phyloP scores from a whole-genome alignment of 139 green algal species.

The Auxenochlorella pyrenoidosa region DNA sequence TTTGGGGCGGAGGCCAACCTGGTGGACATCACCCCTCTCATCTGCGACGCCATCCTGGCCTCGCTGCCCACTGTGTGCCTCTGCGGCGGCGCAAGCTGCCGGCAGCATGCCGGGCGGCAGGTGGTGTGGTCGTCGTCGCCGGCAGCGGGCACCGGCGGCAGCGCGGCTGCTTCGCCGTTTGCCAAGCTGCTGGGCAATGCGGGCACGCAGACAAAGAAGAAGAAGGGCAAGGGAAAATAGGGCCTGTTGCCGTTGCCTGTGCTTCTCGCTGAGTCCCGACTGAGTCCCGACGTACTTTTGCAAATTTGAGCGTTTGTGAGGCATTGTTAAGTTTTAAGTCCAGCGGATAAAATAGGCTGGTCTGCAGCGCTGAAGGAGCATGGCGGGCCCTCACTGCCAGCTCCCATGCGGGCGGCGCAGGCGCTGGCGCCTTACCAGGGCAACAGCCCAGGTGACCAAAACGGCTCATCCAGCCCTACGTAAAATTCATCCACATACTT shows the following conservation, averaged over 20 bases:
- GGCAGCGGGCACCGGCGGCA: background rate
- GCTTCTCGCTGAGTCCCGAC: too few relatives aligned
- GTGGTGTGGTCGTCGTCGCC: slow-evolving; percentile 4
- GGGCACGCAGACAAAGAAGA: background rate
- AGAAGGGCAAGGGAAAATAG: background rate
- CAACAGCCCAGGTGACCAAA: too few relatives aligned
- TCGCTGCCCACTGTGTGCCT: slow-evolving; percentile 35
- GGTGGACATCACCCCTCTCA: slow-evolving; percentile 4
- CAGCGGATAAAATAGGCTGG: too few relatives aligned
- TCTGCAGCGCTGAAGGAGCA: too few relatives aligned
- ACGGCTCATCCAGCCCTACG: too few relatives aligned
- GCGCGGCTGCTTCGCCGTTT: slow-evolving; percentile 2
- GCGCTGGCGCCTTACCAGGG: too few relatives aligned
- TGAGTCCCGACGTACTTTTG: too few relatives aligned
- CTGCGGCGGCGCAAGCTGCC: slow-evolving; percentile 32
- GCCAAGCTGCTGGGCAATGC: background rate
- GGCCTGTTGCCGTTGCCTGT: background rate
- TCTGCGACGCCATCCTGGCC: background rate
- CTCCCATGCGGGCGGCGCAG: too few relatives aligned
- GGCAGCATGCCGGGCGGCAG: background rate
- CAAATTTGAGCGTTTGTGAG: too few relatives aligned
- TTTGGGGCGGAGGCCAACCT: background rate
- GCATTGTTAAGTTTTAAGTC: too few relatives aligned
- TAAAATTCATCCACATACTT: too few relatives aligned
- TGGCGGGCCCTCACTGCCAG: too few relatives aligned